These are phyloP conservation scores for Russula sp. DNA, from an alignment of 768 basidiomycete species.

Conservation along the genomic window DNA sequence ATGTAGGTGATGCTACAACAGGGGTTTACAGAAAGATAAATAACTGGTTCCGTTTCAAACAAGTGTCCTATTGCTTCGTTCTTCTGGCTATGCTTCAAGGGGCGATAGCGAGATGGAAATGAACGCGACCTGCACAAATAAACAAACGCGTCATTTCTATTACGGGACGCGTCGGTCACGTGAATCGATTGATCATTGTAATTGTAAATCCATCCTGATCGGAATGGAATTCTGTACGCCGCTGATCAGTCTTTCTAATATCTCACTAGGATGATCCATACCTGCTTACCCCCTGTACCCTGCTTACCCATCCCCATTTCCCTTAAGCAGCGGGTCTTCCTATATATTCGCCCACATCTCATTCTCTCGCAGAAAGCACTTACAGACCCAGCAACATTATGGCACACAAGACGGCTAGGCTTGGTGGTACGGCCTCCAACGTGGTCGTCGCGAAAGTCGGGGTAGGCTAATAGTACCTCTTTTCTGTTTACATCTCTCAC, in stretches of 20 bases:
- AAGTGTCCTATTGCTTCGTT: not conserved
- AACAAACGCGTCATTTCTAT: conserved; percentile 19
- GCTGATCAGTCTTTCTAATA: too few relatives aligned
- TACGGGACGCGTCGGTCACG: conserved; percentile 4
- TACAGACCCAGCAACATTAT: conserved; percentile 23
- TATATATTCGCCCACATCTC: too few relatives aligned
- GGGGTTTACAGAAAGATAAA: conserved; percentile 6
- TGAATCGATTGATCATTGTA: not conserved
- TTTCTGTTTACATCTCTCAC: not conserved
- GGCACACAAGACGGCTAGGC: conserved; percentile 31
- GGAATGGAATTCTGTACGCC: too few relatives aligned
- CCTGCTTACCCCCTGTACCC: too few relatives aligned
- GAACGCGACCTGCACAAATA: not conserved
- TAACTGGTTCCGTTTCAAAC: not conserved
- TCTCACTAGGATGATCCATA: too few relatives aligned
- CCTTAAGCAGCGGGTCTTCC: too few relatives aligned
- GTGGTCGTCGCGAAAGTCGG: conserved; percentile 37
- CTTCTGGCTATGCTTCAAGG: not conserved
- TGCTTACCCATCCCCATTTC: too few relatives aligned
- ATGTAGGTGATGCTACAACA: conserved; percentile 6
- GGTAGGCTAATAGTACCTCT: conserved; percentile 28
- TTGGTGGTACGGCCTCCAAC: conserved; percentile 38
- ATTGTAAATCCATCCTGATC: too few relatives aligned
- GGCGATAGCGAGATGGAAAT: not conserved
- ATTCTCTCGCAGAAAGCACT: not conserved